These are phyloP conservation scores for Ichthyophthirius multifiliis DNA, from an alignment of 169 alveolate genomes.

Conservation along the genomic window DNA sequence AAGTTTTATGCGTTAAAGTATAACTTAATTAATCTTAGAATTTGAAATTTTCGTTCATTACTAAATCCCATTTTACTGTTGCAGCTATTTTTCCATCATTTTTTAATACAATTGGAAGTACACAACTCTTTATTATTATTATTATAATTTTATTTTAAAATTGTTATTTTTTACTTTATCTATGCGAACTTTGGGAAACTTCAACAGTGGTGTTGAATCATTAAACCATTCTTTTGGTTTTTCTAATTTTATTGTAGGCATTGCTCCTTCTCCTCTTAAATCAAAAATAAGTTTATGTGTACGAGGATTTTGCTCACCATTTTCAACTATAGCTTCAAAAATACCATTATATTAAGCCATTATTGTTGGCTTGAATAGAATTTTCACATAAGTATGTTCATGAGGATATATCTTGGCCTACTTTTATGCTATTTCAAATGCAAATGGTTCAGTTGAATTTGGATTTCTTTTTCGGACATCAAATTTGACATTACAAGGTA, in stretches of 20 bases:
- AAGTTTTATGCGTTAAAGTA: slow-evolving; percentile 81
- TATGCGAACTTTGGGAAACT: slow-evolving; percentile 77
- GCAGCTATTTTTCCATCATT: slow-evolving; percentile 88
- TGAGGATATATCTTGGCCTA: slow-evolving; percentile 89
- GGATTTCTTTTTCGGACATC: slow-evolving; percentile 31
- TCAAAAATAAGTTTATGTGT: slow-evolving; percentile 87
- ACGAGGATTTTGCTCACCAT: slow-evolving; percentile 84
- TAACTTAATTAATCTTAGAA: slow-evolving; percentile 74
- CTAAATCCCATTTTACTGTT: slow-evolving; percentile 78
- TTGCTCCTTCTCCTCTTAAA: slow-evolving; percentile 94
- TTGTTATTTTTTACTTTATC: too few species aligned
- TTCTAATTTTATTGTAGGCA: slow-evolving; percentile 86
- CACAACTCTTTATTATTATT: too few species aligned
- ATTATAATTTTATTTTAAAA: too few species aligned
- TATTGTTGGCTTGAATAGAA: slow-evolving; percentile 88
- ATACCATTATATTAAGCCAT: slow-evolving; percentile 88
- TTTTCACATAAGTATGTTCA: slow-evolving; percentile 88
- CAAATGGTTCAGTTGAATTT: slow-evolving; percentile 83
- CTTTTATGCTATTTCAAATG: slow-evolving; percentile 83
- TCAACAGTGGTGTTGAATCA: slow-evolving; percentile 81
- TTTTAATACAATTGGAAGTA: slow-evolving; percentile 63
- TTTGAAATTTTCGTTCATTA: slow-evolving; percentile 74
- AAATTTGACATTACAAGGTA: slow-evolving; percentile 36
- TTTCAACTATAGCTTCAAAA: slow-evolving; percentile 90
- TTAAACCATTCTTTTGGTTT: slow-evolving; percentile 73